phyloP scores from a whole-genome alignment of 192 early-diverging fungal genomes.

The Entrophospora sp. region DNA sequence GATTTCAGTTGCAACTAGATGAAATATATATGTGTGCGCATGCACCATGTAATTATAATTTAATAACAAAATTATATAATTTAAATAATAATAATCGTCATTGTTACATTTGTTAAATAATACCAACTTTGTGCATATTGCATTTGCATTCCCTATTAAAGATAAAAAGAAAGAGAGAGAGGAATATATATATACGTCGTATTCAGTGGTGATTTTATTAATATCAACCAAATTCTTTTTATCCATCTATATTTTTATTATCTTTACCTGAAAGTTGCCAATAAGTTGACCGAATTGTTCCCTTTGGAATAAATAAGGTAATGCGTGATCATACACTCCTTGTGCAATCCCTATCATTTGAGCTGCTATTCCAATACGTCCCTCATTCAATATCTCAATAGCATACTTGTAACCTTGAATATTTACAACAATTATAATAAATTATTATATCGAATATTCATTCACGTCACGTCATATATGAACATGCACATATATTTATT shows the following conservation, averaged over 20 bases:
- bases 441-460: neutral
- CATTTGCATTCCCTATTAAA: slow-evolving; percentile 43
- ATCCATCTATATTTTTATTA: neutral
- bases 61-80: neutral
- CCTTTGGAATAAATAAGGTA: slow-evolving; percentile 91
- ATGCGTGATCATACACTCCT: slow-evolving; percentile 77
- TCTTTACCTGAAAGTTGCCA: slow-evolving; percentile 72
- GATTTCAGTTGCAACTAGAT: slow-evolving; percentile 74
- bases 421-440: neutral
- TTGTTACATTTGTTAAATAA: neutral
- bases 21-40: neutral
- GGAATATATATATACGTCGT: too few species aligned
- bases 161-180: too few species aligned
- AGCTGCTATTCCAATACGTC: slow-evolving; percentile 95
- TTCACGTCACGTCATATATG: neutral
- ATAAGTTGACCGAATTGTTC: slow-evolving; percentile 85
- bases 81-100: neutral
- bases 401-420: slow-evolving; percentile 90
- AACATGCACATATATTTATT: too few species aligned
- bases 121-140: slow-evolving; percentile 46
- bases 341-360: slow-evolving; percentile 97
- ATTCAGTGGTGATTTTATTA: too few species aligned
- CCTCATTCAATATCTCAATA: slow-evolving; percentile 97
- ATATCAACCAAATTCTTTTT: too few species aligned
- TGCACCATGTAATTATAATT: neutral